These are phyloP conservation scores for Centaurea solstitialis DNA, from an alignment of 129 eudicot genomes.

Conservation along the genomic window DNA sequence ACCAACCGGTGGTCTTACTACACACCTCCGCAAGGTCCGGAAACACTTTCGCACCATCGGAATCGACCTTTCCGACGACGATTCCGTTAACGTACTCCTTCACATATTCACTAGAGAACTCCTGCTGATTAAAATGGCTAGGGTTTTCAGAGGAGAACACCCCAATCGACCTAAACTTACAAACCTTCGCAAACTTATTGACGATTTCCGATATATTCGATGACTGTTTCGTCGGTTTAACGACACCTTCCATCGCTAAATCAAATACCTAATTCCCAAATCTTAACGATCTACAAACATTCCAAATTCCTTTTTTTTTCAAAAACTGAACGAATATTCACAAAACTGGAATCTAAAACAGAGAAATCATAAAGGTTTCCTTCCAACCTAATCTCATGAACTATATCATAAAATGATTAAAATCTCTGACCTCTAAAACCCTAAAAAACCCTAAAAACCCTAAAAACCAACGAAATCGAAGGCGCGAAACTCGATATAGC, in stretches of 20 bases:
- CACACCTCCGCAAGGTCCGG: constrained; percentile 37
- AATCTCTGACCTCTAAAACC: background rate
- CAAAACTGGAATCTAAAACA: background rate
- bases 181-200: constrained; percentile 55
- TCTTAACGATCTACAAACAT: constrained; percentile 16
- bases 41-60: constrained; percentile 29
- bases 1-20: constrained; percentile 27
- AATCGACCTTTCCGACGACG: constrained; percentile 25
- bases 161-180: constrained; percentile 66
- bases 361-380: background rate
- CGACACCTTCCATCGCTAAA: constrained; percentile 45
- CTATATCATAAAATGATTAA: background rate
- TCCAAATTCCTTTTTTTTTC: constrained; percentile 1
- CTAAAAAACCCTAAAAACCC: constrained; percentile 20
- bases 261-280: background rate
- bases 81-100: constrained; percentile 30
- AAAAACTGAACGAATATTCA: constrained; percentile 7
- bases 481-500: constrained; percentile 23
- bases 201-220: constrained; percentile 54
- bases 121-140: constrained; percentile 19
- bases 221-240: constrained; percentile 40
- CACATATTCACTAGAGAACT: constrained; percentile 5
- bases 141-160: constrained; percentile 54
- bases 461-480: background rate
- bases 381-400: background rate